Base-by-base conservation (phyloP, 2,329 filamentous ascomycete genomes). In the Penicillium decumbens region DNA sequence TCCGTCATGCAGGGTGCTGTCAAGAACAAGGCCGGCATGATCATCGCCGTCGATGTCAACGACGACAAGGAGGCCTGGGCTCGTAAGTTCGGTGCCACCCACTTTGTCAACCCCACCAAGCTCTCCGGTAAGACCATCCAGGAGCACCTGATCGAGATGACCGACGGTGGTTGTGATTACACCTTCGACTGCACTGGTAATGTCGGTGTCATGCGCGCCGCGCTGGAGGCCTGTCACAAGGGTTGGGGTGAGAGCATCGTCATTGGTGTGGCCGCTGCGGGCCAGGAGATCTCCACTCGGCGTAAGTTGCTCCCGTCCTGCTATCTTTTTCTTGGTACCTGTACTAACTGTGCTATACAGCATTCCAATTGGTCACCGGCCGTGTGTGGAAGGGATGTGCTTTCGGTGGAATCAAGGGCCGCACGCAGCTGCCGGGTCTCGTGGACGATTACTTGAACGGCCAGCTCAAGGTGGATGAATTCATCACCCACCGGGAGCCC, bases 131-230 rank as follows among this genome's bases (percentile, higher is more conserved):
- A 92, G 80, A 89, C 81, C 52, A 87, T 97, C 61, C 89, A 95
- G 65, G 89, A 95, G 67, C 87, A 92, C 77, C 81, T 98, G 57
- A 83, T 97, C 61, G 92, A 97, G 75, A 90, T 97, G 87, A 98
- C 93, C 1, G 93, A 97, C 65, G 93, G 93, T 59, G 93, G 93
- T 44, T 95, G 90, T 71, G 93, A 98, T 77, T 97, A 96, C 79
- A 98, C 93, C 43, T 98, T 98, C 70, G 93, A 98, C 78, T 97
- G 93, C 80, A 98, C 93, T 6, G 93, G 93, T 52, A 97, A 97
- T 67, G 91, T 97, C 45, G 82, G 84, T 61, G 93, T 98, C 48
- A 98, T 95, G 93, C 82, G 93, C 56, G 87, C 89, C 45, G 93
- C 93, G 35, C 83, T 98, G 53, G 92, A 98, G 78, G 91, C 93